These are phyloP conservation scores for Datisca glomerata DNA, from an alignment of 306 rosid genomes.

Conservation along the genomic window DNA sequence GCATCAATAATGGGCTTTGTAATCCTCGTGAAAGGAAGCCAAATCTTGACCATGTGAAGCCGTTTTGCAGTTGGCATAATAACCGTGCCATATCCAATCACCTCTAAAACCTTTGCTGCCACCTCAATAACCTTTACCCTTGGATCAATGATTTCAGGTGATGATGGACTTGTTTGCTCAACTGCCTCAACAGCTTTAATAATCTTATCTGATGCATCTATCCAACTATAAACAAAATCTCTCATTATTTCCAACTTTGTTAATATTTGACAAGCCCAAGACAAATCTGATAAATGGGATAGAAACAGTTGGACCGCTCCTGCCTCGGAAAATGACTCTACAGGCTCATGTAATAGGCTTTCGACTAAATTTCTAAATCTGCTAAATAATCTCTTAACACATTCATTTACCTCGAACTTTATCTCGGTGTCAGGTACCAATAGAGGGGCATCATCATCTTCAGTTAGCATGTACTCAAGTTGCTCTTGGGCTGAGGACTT, in stretches of 20 bases:
- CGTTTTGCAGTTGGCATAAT: conserved; percentile 60
- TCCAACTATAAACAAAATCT: conserved; percentile 66
- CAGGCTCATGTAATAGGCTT: conserved; percentile 34
- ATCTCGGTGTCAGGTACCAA: conserved; percentile 48
- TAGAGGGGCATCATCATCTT: conserved; percentile 82
- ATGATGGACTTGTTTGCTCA: conserved; percentile 33
- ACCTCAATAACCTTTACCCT: conserved; percentile 59
- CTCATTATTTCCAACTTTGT: conserved; percentile 72
- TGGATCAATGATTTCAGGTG: conserved; percentile 35
- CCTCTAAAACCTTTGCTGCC: conserved; percentile 71
- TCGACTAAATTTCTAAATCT: conserved; percentile 41
- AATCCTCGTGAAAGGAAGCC: conserved; percentile 89
- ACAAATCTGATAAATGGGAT: conserved; percentile 55
- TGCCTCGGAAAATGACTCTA: conserved; percentile 29
- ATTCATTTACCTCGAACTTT: conserved; percentile 55
- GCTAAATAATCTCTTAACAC: conserved; percentile 44
- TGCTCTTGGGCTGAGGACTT: conserved; percentile 90
- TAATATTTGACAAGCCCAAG: conserved; percentile 67
- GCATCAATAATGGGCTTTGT: conserved; percentile 74
- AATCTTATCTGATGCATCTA: conserved; percentile 71
- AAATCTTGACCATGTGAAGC: conserved; percentile 52
- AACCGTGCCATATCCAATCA: conserved; percentile 63
- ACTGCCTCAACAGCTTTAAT: conserved; percentile 49
- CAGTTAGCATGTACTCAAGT: conserved; percentile 88
- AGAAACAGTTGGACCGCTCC: conserved; percentile 36